Base-by-base conservation (phyloP, 106 monocot species). In the Apostasia ramifera region DNA sequence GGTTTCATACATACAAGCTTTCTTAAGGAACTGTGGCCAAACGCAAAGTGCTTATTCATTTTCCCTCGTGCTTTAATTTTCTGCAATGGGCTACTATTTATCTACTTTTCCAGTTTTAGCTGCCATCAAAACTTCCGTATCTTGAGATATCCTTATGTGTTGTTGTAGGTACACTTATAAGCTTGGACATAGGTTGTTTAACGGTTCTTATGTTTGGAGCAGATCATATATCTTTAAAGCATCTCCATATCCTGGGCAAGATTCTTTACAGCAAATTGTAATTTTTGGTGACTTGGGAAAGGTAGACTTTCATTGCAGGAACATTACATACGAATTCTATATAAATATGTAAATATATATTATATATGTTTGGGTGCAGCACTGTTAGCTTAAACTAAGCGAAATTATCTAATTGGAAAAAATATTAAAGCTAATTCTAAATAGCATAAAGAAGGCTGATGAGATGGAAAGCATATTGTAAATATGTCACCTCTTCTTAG, bases 261-360 rank as follows among this genome's bases (percentile, higher is more conserved):
- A 89, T 45, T 95, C 95, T 72, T 61, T 84, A 67, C 91, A 95
- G 59, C 79, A 72, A 13, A 75, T 91, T 46, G 69, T 92, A 37
- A 77, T 91, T 65, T 95, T 89, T 74, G 95, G 95, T 53, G 95
- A 95, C 57, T 77, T 95, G 86, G 95, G 95, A 61, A 97, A 97
- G 86, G 95, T 89, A 51, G 46, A 42, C 1, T 2, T 59, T 37
- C 12, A 26, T 26, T 26, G 26, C 26, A 26, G 26, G 26, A 26
- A 26, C 26, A 26, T 26, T 26, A 26, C 26, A 26, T 26, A 26
- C 26, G 26, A 26, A 26, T 26, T 26, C 26, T 26, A 26, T 26
- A 26, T 26, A 26, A 26, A 26, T 26, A 26, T 26, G 26, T 26
- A 26, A 26, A 26, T 26, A 26, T 26, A 26, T 66, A 2, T 50